Conservation (phyloP, 306 rosid genomes). For the Cucurbita argyrosperma region DNA sequence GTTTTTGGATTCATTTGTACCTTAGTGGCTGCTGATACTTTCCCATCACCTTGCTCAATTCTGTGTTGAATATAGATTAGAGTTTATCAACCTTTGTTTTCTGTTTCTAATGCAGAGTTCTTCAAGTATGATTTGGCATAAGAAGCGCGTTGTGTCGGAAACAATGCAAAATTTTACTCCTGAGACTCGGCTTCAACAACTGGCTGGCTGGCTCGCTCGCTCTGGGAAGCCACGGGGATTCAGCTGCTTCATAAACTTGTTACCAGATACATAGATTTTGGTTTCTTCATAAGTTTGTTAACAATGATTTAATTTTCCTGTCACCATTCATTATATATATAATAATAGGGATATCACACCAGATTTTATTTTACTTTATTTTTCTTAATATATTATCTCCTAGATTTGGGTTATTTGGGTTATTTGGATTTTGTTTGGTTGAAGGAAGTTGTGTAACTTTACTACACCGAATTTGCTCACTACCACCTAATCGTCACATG, state of each 20-base stretch:
- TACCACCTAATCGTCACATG: slow-evolving; percentile 1
- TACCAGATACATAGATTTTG: not conserved
- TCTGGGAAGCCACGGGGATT: not conserved
- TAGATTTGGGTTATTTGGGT: not conserved
- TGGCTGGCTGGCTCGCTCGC: not conserved
- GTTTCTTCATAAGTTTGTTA: not conserved
- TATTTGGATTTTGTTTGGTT: slow-evolving; percentile 7
- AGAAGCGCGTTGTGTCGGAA: not conserved
- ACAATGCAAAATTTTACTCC: not conserved
- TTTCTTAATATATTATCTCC: not conserved
- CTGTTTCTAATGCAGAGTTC: not conserved
- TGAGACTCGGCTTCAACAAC: not conserved
- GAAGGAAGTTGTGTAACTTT: not conserved
- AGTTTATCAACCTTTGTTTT: not conserved
- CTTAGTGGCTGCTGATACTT: not conserved
- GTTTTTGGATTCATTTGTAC: not conserved
- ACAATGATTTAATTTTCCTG: not conserved
- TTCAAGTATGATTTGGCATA: not conserved
- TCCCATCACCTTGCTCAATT: not conserved
- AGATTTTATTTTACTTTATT: not conserved
- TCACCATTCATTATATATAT: not conserved
- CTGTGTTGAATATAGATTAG: not conserved
- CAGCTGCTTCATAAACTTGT: slow-evolving; percentile 2
- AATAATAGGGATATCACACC: slow-evolving; percentile 1
- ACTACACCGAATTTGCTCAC: not conserved